Conservation (phyloP, 2,329 filamentous ascomycete genomes). For the Diaporthe batatas region DNA sequence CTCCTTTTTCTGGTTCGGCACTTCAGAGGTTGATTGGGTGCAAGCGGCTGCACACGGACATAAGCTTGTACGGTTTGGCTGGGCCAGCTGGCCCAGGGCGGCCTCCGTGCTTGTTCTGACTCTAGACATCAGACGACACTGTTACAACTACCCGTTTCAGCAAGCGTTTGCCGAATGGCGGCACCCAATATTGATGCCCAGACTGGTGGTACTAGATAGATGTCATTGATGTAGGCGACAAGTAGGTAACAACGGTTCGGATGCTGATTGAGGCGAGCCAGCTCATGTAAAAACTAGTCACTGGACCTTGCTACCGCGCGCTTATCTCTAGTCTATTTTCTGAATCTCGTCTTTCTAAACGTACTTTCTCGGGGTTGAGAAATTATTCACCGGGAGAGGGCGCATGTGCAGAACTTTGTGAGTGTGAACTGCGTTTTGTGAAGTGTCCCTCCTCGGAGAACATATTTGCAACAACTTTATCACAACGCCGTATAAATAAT, state of each 20-base stretch:
- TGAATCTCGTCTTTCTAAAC: background rate
- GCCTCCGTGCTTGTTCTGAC: conserved; percentile 14
- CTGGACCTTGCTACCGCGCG: background rate
- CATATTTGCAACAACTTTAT: background rate
- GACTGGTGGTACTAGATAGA: background rate
- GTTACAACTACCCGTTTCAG: conserved; percentile 26
- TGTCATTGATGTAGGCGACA: background rate
- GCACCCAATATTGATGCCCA: background rate
- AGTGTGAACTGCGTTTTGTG: background rate
- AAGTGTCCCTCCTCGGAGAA: background rate
- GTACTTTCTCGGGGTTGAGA: background rate
- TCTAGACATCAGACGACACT: conserved; percentile 20
- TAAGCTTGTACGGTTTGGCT: background rate
- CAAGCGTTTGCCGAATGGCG: conserved; percentile 17
- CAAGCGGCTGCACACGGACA: background rate
- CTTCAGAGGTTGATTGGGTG: background rate
- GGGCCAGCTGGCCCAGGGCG: background rate
- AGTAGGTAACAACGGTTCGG: background rate
- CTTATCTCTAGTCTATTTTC: background rate
- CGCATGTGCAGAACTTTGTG: too few relatives aligned
- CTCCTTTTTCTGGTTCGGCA: background rate
- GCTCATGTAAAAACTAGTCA: background rate
- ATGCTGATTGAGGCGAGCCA: background rate
- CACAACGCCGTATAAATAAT: background rate
- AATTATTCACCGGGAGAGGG: too few relatives aligned